Base-by-base conservation (phyloP, 192 early-diverging fungal species). In the Phycomyces blakesleeanus region DNA sequence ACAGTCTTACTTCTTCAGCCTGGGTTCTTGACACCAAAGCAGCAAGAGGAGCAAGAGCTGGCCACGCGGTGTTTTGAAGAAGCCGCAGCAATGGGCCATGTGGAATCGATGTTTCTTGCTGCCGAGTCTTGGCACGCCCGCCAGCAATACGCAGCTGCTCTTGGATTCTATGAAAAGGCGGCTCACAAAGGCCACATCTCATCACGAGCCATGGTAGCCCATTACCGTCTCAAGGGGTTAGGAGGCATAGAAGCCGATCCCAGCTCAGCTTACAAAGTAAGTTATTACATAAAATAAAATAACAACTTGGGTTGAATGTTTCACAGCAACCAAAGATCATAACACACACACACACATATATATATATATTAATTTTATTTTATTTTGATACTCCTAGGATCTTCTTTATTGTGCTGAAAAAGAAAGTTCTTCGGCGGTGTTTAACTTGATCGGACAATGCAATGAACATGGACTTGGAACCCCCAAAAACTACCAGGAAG, bases 381-480 rank as follows among this genome's bases (percentile, higher is more conserved):
- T 5, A 49, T 34, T 34, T 34, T 34, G 29, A 7, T 34, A 34
- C 29, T 34, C 7, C 7, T 51, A 72, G 70, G 60, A 59, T 40
- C 42, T 74, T 8, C 26, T 63, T n/a, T 40, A 52, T 25, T 69
- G 66, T 40, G 72, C 72, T 41, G 57, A 74, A 50, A 58, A 68
- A 22, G 59, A 61, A 7, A 37, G 60, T 20, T 74, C 59, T 25
- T 57, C 57, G 24, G 67, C 66, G 27, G 65, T 67, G 27, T 74
- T 56, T 26, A 69, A 69, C 41, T 54, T 52, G 5, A 26, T 74
- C 21, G 72, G 61, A 2, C 63, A 74, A 14, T 74, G 72, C 21
- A 66, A 74, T 47, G 72, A 74, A 54, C 57, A 51, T 39, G 72
- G 72, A 16, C 37, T 60, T 44, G 66, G 65, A 3, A 65, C 64